Percentiles rank a stretch among this genome's conserved stretches.
Conservation (phyloP, 148 eudicot genomes). For the Spergularia marina region DNA sequence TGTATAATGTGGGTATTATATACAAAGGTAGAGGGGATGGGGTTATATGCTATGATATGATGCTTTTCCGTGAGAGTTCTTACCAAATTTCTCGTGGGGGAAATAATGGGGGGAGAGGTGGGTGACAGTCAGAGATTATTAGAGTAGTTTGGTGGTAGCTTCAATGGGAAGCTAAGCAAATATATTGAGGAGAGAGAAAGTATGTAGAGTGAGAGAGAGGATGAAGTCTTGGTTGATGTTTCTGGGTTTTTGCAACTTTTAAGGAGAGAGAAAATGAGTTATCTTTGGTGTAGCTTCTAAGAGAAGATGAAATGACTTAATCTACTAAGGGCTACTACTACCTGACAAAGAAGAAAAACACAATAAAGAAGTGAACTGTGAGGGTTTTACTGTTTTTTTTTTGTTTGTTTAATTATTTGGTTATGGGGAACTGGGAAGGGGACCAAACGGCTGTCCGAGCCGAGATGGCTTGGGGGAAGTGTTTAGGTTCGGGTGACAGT, state of each 20-base stretch:
- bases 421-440: slow-evolving; percentile 40
- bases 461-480: slow-evolving; percentile 39
- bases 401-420: background rate
- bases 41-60: background rate
- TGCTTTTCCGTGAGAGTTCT: slow-evolving; percentile 24
- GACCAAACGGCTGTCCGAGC: slow-evolving; percentile 79
- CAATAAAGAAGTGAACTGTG: background rate
- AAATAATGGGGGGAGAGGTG: slow-evolving; percentile 18
- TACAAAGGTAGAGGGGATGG: background rate
- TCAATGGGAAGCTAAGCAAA: slow-evolving; percentile 5
- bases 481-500: slow-evolving; percentile 27
- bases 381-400: background rate
- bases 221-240: too few relatives aligned
- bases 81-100: slow-evolving; percentile 34
- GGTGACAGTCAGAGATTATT: background rate
- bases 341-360: background rate
- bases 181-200: background rate
- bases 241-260: background rate
- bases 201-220: too few relatives aligned
- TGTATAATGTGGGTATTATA: slow-evolving; percentile 13
- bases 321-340: background rate
- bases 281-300: slow-evolving; percentile 1
- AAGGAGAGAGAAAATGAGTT: background rate
- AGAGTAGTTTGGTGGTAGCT: background rate
- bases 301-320: slow-evolving; percentile 25